Conservation (phyloP, 2,329 filamentous ascomycete genomes). For the Alternaria solani region DNA sequence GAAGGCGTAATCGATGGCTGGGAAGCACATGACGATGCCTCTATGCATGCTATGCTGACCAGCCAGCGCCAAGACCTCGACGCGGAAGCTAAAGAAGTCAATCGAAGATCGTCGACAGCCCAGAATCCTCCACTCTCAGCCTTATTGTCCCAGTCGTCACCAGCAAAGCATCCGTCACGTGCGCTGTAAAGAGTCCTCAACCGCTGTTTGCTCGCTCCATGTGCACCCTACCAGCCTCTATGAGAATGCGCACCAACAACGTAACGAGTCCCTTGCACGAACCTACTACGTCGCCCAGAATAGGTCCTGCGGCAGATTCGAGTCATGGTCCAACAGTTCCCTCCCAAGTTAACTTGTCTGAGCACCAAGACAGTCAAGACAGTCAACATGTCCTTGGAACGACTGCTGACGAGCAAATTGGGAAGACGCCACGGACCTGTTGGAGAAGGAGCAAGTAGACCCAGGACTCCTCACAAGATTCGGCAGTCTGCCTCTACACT, state of each 20-base stretch:
- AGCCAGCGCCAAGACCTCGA: conserved; percentile 15
- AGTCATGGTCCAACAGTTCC: too few species aligned
- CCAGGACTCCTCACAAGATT: background rate
- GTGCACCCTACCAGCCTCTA: too few species aligned
- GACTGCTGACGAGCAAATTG: conserved; percentile 6
- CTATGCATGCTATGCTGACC: conserved; percentile 15
- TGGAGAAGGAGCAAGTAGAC: conserved; percentile 8
- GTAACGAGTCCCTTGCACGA: too few species aligned
- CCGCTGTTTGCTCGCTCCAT: too few species aligned
- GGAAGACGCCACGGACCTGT: background rate
- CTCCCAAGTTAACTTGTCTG: background rate
- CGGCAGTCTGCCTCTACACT: conserved; percentile 21
- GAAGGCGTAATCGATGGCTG: conserved; percentile 25
- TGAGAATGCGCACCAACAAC: too few species aligned
- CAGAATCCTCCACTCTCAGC: conserved; percentile 23
- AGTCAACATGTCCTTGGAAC: conserved; percentile 11
- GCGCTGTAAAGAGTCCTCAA: too few species aligned
- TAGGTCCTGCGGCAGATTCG: too few species aligned
- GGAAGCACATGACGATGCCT: conserved; percentile 28
- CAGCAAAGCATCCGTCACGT: too few species aligned
- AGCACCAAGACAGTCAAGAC: background rate
- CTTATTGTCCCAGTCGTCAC: conserved; percentile 6
- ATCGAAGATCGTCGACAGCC: conserved; percentile 38
- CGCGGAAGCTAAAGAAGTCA: conserved; percentile 25
- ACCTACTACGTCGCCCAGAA: too few species aligned